Conservation (phyloP, 192 early-diverging fungal species). For the Rhizoclosmatium globosum region DNA sequence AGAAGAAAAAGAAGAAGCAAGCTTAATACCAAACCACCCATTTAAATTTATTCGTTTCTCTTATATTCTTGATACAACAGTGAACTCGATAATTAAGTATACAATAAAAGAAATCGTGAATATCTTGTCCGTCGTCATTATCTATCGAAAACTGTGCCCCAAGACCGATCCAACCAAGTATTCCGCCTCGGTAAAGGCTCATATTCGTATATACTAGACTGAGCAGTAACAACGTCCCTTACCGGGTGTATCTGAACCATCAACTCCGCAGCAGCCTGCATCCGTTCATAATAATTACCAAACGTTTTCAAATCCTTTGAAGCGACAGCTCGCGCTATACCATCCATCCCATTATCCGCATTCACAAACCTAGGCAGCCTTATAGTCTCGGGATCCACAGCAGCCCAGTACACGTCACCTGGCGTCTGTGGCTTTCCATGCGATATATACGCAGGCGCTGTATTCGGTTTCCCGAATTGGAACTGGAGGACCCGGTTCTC, state of each 20-base stretch:
- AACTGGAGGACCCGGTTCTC: background rate
- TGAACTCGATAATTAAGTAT: no score
- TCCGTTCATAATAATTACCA: background rate
- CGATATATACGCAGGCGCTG: background rate
- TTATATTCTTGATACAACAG: no score
- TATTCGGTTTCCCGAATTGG: background rate
- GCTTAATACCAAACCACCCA: background rate
- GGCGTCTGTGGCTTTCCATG: background rate
- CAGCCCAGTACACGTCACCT: background rate
- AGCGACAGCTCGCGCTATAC: background rate
- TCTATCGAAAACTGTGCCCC: no score
- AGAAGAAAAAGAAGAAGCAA: constrained; percentile 38
- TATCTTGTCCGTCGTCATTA: no score
- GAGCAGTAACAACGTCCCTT: background rate
- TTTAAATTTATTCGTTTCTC: background rate
- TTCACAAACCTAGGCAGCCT: background rate
- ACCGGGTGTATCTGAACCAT: background rate
- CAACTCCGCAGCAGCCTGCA: background rate
- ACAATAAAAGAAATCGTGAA: no score
- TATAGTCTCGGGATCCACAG: background rate
- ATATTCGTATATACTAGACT: no score
- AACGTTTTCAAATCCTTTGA: background rate
- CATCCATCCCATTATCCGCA: background rate
- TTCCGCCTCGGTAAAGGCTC: no score
- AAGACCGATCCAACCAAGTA: no score